Evolutionary conservation across 2,329 filamentous ascomycete species (phyloP).

Genomic region (Pseudocercospora fijiensis): DNA sequence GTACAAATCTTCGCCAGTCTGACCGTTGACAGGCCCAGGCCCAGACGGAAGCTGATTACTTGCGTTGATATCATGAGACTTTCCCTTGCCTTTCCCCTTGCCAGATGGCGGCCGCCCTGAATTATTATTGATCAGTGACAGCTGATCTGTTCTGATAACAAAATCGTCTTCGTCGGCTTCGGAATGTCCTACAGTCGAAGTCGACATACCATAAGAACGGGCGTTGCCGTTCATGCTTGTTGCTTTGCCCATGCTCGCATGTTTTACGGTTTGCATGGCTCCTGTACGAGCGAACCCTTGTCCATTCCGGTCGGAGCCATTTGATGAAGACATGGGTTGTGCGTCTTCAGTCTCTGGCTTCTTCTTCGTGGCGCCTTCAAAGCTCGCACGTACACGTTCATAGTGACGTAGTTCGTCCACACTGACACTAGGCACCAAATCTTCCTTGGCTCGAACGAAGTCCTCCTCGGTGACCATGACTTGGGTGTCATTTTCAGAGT

Average conservation of each 20-base stretch:
- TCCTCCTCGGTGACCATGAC: slow-evolving; percentile 89
- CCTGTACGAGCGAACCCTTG: slow-evolving; percentile 5
- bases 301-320: slow-evolving; percentile 17
- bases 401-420: slow-evolving; percentile 91
- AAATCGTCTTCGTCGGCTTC: slow-evolving; percentile 41
- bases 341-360: slow-evolving; percentile 39
- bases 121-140: slow-evolving; percentile 30
- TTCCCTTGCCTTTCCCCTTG: slow-evolving; percentile 40
- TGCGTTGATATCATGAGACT: slow-evolving; percentile 25
- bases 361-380: slow-evolving; percentile 64
- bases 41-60: not conserved
- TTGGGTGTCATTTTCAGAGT: slow-evolving; percentile 75
- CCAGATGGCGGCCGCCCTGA: slow-evolving; percentile 21
- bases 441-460: slow-evolving; percentile 75
- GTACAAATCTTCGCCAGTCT: slow-evolving; percentile 47
- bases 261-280: slow-evolving; percentile 24
- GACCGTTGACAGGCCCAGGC: slow-evolving; percentile 8
- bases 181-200: not conserved
- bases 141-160: slow-evolving; percentile 43
- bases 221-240: slow-evolving; percentile 16
- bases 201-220: not conserved
- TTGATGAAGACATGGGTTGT: slow-evolving; percentile 6
- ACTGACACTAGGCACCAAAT: slow-evolving; percentile 91
- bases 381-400: slow-evolving; percentile 74
- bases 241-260: slow-evolving; percentile 12